Evolutionary conservation across 805 yeast genomes (phyloP).

Genomic region (Clavispora asparagi): DNA sequence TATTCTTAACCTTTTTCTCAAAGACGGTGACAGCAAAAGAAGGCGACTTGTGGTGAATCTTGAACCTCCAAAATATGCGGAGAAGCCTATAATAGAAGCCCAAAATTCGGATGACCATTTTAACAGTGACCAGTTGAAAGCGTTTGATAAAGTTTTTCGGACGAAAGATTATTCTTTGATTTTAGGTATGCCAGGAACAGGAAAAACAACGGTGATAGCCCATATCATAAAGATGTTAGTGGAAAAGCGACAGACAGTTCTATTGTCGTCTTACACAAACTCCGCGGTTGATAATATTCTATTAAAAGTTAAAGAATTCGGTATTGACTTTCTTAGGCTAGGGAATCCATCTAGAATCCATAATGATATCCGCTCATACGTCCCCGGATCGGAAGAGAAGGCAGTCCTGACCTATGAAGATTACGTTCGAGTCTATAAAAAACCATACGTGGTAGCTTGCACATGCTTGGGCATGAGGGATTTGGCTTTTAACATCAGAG

Average conservation of each 20-base stretch:
- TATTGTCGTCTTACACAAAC: slow-evolving; percentile 85
- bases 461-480: slow-evolving; percentile 79
- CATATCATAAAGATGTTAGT: slow-evolving; percentile 62
- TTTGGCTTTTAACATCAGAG: slow-evolving; percentile 48
- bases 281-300: slow-evolving; percentile 94
- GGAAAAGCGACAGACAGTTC: slow-evolving; percentile 55
- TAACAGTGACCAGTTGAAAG: slow-evolving; percentile 68
- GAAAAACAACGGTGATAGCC: slow-evolving; percentile 87
- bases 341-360: slow-evolving; percentile 62
- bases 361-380: slow-evolving; percentile 49
- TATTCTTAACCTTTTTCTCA: slow-evolving; percentile 59
- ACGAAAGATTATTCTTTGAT: slow-evolving; percentile 75
- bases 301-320: slow-evolving; percentile 50
- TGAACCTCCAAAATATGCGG: slow-evolving; percentile 40
- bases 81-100: slow-evolving; percentile 17
- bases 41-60: slow-evolving; percentile 51
- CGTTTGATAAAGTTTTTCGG: slow-evolving; percentile 58
- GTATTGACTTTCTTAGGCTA: slow-evolving; percentile 52
- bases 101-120: slow-evolving; percentile 25
- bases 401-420: slow-evolving; percentile 39
- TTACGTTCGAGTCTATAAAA: slow-evolving; percentile 42
- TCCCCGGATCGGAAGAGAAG: slow-evolving; percentile 35
- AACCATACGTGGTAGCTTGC: slow-evolving; percentile 75
- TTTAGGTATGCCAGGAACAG: slow-evolving; percentile 98
- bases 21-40: slow-evolving; percentile 41